Evolutionary conservation across 768 basidiomycete genomes (phyloP).

Genomic region (Cystofilobasidium bisporidii): DNA sequence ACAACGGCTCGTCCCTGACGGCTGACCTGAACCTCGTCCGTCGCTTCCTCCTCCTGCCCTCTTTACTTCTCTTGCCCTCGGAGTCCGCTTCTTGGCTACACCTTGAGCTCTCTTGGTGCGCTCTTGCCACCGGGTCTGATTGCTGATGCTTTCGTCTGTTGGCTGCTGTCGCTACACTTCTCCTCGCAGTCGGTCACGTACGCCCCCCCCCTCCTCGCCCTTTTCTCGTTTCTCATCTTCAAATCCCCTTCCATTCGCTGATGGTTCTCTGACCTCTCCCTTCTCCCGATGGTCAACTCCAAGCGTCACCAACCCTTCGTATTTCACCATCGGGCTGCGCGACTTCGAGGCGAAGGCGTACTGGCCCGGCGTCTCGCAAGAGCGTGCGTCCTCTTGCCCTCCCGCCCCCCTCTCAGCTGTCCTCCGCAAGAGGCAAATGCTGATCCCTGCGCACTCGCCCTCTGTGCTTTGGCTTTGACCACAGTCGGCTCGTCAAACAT

Average conservation of each 20-base stretch:
- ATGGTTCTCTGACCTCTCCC: background rate
- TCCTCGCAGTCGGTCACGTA: background rate
- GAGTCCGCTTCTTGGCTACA: too few species aligned
- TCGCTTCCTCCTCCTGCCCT: background rate
- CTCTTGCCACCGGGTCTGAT: too few species aligned
- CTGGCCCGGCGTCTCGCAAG: conserved; percentile 7
- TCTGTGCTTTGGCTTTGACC: too few species aligned
- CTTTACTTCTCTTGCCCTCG: background rate
- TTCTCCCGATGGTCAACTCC: too few species aligned
- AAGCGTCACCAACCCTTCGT: conserved; percentile 20
- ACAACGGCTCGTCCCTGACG: conserved; percentile 9
- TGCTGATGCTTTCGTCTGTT: too few species aligned
- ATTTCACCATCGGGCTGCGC: conserved; percentile 16
- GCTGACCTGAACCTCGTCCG: conserved; percentile 9
- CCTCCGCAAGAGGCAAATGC: too few species aligned
- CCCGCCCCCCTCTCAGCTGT: too few species aligned
- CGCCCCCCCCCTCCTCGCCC: too few species aligned
- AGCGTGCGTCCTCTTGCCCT: conserved; percentile 2
- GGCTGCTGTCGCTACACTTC: background rate
- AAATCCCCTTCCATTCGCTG: background rate
- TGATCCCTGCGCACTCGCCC: too few species aligned
- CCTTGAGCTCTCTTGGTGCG: too few species aligned
- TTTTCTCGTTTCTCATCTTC: background rate
- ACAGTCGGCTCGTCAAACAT: background rate
- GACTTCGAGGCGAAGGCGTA: conserved; percentile 15